A percentile compares a stretch with the other conserved stretches of the same genome.
These are phyloP conservation scores for Linaria vulgaris DNA, from an alignment of 257 asterid genomes.

Conservation along the genomic window DNA sequence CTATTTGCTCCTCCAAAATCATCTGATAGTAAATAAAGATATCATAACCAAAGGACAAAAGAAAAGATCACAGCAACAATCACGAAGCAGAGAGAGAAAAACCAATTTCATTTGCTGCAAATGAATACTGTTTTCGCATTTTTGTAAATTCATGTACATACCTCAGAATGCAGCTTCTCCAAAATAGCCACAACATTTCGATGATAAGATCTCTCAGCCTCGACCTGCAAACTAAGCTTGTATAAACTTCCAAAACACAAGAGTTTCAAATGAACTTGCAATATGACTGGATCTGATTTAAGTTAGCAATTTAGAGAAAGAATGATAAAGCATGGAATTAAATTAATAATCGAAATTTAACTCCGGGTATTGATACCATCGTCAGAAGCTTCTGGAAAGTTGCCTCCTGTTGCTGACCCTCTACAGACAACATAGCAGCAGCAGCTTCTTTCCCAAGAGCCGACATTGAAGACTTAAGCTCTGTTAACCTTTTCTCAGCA, in stretches of 20 bases:
- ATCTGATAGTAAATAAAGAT: conserved; percentile 44
- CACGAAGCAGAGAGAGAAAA: background rate
- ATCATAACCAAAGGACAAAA: conserved; percentile 12
- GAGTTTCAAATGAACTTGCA: conserved; percentile 1
- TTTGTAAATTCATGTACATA: conserved; percentile 27
- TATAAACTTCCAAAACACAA: conserved; percentile 26
- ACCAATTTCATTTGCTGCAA: background rate
- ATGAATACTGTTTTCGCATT: background rate
- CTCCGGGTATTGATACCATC: conserved; percentile 46
- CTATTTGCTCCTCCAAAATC: conserved; percentile 62
- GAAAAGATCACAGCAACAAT: background rate
- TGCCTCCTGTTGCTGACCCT: conserved; percentile 78
- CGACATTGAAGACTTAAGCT: conserved; percentile 76
- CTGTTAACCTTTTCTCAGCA: conserved; percentile 72
- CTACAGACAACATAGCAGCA: conserved; percentile 83
- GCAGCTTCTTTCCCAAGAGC: conserved; percentile 88
- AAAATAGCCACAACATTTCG: conserved; percentile 63
- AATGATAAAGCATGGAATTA: background rate
- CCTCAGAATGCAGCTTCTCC: conserved; percentile 89
- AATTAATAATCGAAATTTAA: background rate
- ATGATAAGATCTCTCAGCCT: conserved; percentile 90
- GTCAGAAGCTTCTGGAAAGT: conserved; percentile 75
- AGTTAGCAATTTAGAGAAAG: no score
- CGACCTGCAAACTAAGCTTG: conserved; percentile 56
- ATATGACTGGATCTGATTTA: background rate